Evolutionary conservation across 768 basidiomycete genomes (phyloP).

Genomic region (Sporobolomyces pararoseus): DNA sequence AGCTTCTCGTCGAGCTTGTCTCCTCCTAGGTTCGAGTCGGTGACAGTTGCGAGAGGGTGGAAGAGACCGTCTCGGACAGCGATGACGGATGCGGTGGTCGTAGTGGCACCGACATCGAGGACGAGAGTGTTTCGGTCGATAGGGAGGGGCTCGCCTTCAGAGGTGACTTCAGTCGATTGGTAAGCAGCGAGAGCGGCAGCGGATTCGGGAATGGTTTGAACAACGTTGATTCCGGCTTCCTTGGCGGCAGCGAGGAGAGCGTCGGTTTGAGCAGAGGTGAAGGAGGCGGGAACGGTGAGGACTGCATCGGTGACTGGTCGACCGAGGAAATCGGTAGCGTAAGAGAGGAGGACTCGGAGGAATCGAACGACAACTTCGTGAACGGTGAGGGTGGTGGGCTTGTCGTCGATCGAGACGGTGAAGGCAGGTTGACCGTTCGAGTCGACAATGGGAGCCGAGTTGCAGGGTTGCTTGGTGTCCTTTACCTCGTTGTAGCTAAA

Average conservation of each 20-base stretch:
- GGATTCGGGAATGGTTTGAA: conserved; percentile 82
- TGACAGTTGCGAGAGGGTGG: conserved; percentile 59
- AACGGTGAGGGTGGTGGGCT: conserved; percentile 66
- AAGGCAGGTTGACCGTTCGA: conserved; percentile 66
- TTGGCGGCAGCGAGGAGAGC: conserved; percentile 71
- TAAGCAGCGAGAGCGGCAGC: conserved; percentile 64
- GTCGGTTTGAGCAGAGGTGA: conserved; percentile 63
- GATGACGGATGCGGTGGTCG: conserved; percentile 65
- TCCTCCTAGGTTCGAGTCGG: conserved; percentile 56
- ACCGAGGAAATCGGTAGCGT: conserved; percentile 79
- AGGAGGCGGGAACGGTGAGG: conserved; percentile 73
- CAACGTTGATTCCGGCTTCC: conserved; percentile 74
- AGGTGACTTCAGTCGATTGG: conserved; percentile 41
- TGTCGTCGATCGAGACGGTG: conserved; percentile 47
- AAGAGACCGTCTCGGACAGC: conserved; percentile 69
- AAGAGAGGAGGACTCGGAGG: conserved; percentile 74
- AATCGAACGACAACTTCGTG: conserved; percentile 81
- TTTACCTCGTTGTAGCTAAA: conserved; percentile 45
- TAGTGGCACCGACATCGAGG: conserved; percentile 75
- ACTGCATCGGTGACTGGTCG: conserved; percentile 74
- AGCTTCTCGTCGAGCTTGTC: conserved; percentile 74
- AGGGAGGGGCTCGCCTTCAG: conserved; percentile 48
- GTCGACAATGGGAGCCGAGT: conserved; percentile 62
- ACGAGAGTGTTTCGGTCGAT: conserved; percentile 72
- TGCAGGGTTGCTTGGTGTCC: conserved; percentile 42